phyloP scores from a whole-genome alignment of 2,329 filamentous ascomycete genomes.

The Cladophialophora yegresii region DNA sequence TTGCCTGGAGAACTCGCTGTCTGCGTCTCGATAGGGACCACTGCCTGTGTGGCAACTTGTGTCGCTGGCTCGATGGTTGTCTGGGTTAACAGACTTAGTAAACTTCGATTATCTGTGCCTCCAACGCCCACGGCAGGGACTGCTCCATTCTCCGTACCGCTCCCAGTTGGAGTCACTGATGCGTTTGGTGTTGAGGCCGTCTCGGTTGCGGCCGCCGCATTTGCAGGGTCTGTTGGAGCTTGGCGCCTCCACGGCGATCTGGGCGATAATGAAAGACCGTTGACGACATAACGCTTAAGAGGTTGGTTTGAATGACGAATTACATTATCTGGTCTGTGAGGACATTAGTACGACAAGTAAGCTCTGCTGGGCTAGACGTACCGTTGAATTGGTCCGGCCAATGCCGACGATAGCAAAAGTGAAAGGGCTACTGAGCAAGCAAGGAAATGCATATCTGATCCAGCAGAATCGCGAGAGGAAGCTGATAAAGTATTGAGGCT shows the following conservation, averaged over 20 bases:
- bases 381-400: slow-evolving; percentile 35
- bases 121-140: slow-evolving; percentile 35
- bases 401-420: slow-evolving; percentile 19
- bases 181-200: slow-evolving; percentile 9
- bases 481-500: background rate
- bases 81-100: slow-evolving; percentile 31
- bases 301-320: slow-evolving; percentile 24
- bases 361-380: slow-evolving; percentile 4
- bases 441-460: slow-evolving; percentile 21
- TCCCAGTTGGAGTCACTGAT: slow-evolving; percentile 12
- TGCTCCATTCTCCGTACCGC: slow-evolving; percentile 32
- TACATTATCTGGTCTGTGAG: slow-evolving; percentile 25
- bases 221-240: slow-evolving; percentile 22
- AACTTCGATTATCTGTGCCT: slow-evolving; percentile 25
- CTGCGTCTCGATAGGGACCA: background rate
- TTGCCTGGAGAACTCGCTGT: background rate
- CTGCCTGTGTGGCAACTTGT: background rate
- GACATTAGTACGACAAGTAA: background rate
- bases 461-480: slow-evolving; percentile 1
- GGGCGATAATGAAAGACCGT: slow-evolving; percentile 3
- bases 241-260: slow-evolving; percentile 12
- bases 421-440: slow-evolving; percentile 15
- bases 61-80: slow-evolving; percentile 12
- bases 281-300: slow-evolving; percentile 25
- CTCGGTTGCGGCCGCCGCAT: slow-evolving; percentile 6